These are phyloP conservation scores for Yarrowia phangngaensis DNA, from an alignment of 805 yeast genomes.

Conservation along the genomic window DNA sequence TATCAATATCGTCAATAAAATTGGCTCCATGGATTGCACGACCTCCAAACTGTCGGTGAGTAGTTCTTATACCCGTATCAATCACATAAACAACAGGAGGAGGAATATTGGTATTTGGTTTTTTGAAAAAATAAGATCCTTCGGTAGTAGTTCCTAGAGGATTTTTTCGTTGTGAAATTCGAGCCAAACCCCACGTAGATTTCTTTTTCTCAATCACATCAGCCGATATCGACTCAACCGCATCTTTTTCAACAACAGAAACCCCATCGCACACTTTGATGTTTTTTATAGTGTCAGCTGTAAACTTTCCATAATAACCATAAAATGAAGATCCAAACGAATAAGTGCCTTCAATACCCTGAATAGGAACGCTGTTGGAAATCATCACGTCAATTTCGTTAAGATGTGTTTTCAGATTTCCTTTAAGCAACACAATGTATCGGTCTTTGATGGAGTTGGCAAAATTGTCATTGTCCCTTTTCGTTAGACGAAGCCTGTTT, in stretches of 20 bases:
- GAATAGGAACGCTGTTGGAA: conserved; percentile 7
- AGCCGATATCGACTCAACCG: conserved; percentile 46
- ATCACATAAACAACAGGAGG: conserved; percentile 70
- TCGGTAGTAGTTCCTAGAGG: conserved; percentile 19
- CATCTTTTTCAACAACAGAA: conserved; percentile 64
- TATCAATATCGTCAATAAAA: conserved; percentile 65
- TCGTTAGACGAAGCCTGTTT: conserved; percentile 12
- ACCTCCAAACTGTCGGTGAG: conserved; percentile 74
- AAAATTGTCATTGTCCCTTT: conserved; percentile 6
- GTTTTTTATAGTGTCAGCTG: conserved; percentile 44
- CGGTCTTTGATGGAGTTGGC: conserved; percentile 14
- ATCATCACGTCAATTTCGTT: conserved; percentile 14
- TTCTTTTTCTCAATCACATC: conserved; percentile 57
- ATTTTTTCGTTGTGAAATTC: conserved; percentile 75
- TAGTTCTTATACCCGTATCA: conserved; percentile 80
- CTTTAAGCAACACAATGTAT: conserved; percentile 26
- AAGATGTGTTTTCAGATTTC: too few relatives aligned
- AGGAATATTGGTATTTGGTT: conserved; percentile 32
- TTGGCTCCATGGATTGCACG: conserved; percentile 87
- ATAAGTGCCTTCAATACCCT: conserved; percentile 29
- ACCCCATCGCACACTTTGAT: conserved; percentile 53
- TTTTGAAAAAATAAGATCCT: conserved; percentile 16
- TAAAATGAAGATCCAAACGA: conserved; percentile 32
- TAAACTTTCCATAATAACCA: conserved; percentile 49
- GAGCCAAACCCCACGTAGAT: conserved; percentile 92